phyloP scores from a whole-genome alignment of 495 filamentous ascomycete species.

The Aspergillus panamensis region DNA sequence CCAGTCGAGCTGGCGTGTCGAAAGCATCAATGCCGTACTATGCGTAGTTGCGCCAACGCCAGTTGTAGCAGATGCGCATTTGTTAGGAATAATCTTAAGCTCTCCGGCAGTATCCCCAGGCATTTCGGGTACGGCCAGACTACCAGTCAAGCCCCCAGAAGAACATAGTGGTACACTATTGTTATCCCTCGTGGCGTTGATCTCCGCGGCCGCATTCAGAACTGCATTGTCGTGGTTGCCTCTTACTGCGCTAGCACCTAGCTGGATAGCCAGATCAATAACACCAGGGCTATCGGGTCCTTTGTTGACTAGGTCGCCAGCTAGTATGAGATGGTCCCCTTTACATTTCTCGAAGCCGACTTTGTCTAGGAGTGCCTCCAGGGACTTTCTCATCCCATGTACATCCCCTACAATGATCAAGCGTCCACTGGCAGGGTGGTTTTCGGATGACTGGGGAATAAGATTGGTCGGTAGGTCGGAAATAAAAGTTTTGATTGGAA shows the following conservation, averaged over 20 bases:
- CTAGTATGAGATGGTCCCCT: slow-evolving; percentile 74
- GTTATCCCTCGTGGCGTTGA: slow-evolving; percentile 3
- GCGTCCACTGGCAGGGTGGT: slow-evolving; percentile 22
- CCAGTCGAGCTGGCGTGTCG: slow-evolving; percentile 57
- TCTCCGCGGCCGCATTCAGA: slow-evolving; percentile 36
- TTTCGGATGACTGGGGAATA: slow-evolving; percentile 6
- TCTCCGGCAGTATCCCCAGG: not conserved
- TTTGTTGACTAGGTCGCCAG: slow-evolving; percentile 81
- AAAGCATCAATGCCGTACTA: slow-evolving; percentile 29
- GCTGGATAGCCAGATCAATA: slow-evolving; percentile 59
- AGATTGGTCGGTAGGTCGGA: slow-evolving; percentile 20
- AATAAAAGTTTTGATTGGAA: slow-evolving; percentile 23
- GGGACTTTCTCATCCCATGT: slow-evolving; percentile 67
- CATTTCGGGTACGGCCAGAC: not conserved
- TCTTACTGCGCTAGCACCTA: slow-evolving; percentile 68
- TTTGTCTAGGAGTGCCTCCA: slow-evolving; percentile 62
- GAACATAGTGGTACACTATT: not conserved
- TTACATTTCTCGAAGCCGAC: slow-evolving; percentile 52
- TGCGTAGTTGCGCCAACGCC: slow-evolving; percentile 6
- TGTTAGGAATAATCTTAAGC: not conserved
- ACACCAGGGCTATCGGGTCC: slow-evolving; percentile 79
- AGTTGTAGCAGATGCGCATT: not conserved
- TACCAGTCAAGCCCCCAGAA: slow-evolving; percentile 66
- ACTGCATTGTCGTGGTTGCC: slow-evolving; percentile 86
- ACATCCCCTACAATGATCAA: slow-evolving; percentile 83